Evolutionary conservation across 768 basidiomycete genomes (phyloP).

Genomic region (Tephrocybe rancida): DNA sequence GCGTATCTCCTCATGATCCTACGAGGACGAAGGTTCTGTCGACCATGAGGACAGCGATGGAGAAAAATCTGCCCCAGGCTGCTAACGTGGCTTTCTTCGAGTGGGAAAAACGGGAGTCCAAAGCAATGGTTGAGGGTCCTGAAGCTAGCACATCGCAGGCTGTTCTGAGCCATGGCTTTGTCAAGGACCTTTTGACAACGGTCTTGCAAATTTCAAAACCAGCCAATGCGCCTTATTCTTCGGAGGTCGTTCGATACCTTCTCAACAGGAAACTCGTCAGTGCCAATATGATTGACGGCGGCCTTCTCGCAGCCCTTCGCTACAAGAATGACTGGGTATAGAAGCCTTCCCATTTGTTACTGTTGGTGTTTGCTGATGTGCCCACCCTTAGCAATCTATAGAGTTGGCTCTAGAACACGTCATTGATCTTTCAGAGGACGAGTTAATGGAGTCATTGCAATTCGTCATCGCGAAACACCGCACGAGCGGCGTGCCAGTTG

Average conservation of each 20-base stretch:
- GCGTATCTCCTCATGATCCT: slow-evolving; percentile 13
- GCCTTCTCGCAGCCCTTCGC: slow-evolving; percentile 55
- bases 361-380: not conserved
- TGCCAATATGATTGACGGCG: slow-evolving; percentile 62
- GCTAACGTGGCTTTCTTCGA: slow-evolving; percentile 64
- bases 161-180: slow-evolving; percentile 48
- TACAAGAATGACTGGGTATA: slow-evolving; percentile 71
- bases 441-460: slow-evolving; percentile 57
- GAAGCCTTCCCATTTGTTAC: not conserved
- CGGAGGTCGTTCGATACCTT: slow-evolving; percentile 59
- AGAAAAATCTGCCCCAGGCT: slow-evolving; percentile 41
- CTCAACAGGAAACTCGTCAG: slow-evolving; percentile 58
- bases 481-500: slow-evolving; percentile 15
- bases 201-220: slow-evolving; percentile 46
- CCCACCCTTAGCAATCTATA: slow-evolving; percentile 41
- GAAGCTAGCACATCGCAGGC: slow-evolving; percentile 2
- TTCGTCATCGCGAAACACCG: slow-evolving; percentile 43
- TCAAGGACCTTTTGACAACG: slow-evolving; percentile 57
- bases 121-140: slow-evolving; percentile 18
- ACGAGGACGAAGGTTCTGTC: slow-evolving; percentile 21
- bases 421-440: slow-evolving; percentile 65
- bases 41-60: slow-evolving; percentile 24
- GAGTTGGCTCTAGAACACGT: slow-evolving; percentile 55
- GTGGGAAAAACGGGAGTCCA: slow-evolving; percentile 49
- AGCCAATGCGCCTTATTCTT: slow-evolving; percentile 46